These are phyloP conservation scores for Penicillium crystallinum DNA, from an alignment of 495 filamentous ascomycete genomes.

Conservation along the genomic window DNA sequence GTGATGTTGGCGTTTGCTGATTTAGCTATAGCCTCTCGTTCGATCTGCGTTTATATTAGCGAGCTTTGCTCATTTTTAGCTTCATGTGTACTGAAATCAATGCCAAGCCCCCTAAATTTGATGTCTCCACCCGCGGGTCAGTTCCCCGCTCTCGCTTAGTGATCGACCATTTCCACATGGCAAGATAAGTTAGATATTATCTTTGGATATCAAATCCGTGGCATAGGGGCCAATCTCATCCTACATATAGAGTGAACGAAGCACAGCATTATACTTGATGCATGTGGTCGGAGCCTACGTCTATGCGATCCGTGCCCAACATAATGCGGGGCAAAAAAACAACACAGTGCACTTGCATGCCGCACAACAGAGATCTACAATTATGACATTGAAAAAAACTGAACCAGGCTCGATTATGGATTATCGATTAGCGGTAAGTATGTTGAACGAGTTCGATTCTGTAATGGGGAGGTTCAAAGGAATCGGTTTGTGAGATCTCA, in stretches of 20 bases:
- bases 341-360: background rate
- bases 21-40: background rate
- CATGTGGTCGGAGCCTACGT: background rate
- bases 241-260: too few relatives aligned
- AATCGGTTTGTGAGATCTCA: background rate
- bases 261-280: too few relatives aligned
- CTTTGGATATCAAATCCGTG: background rate
- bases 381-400: background rate
- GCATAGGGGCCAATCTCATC: too few relatives aligned
- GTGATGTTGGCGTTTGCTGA: background rate
- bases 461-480: constrained; percentile 1
- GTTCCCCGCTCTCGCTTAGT: constrained; percentile 5
- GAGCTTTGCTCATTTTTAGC: background rate
- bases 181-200: background rate
- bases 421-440: constrained; percentile 9
- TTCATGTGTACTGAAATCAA: background rate
- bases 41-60: background rate
- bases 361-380: background rate
- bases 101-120: background rate
- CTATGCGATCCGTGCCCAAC: background rate
- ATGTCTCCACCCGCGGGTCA: constrained; percentile 4
- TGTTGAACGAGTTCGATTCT: constrained; percentile 6
- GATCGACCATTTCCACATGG: background rate
- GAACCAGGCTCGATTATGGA: constrained; percentile 3
- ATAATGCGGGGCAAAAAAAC: background rate